A percentile compares a stretch with the other conserved stretches of the same genome.
Conservation (phyloP, 441 rosid genomes). For the Flueggea neowawraea region DNA sequence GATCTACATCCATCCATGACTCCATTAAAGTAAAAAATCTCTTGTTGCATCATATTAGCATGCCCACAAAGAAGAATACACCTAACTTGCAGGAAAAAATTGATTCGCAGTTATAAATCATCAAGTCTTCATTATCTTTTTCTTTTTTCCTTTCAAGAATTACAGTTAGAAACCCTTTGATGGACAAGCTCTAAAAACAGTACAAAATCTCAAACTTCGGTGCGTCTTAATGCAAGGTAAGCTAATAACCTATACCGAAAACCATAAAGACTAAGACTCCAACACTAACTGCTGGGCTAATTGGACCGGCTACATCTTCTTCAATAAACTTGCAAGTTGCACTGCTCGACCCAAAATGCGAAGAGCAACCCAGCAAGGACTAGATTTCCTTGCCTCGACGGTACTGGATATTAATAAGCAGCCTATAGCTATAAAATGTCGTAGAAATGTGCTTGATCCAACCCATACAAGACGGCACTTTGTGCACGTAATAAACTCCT, state of each 20-base stretch:
- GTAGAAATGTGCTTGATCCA: slow-evolving; percentile 82
- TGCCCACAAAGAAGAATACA: no score
- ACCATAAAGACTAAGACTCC: slow-evolving; percentile 58
- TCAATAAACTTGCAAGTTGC: slow-evolving; percentile 57
- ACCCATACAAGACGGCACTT: slow-evolving; percentile 60
- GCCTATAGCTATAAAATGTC: slow-evolving; percentile 67
- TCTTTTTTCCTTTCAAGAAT: slow-evolving; percentile 11
- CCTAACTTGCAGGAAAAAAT: no score
- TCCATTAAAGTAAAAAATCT: no score
- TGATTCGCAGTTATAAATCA: no score
- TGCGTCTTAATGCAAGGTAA: slow-evolving; percentile 69
- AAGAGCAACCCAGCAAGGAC: slow-evolving; percentile 41
- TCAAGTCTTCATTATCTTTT: not conserved
- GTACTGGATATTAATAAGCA: slow-evolving; percentile 59
- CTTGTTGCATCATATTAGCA: no score
- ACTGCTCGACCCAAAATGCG: slow-evolving; percentile 1
- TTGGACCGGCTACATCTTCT: slow-evolving; percentile 63
- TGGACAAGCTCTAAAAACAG: not conserved
- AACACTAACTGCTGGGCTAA: slow-evolving; percentile 42
- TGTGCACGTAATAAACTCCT: slow-evolving; percentile 90
- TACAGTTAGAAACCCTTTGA: slow-evolving; percentile 17
- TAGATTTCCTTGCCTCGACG: slow-evolving; percentile 47
- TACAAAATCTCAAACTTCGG: not conserved
- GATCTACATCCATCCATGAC: no score
- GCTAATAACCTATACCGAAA: slow-evolving; percentile 79